Conservation (phyloP, 1,284 basidiomycete genomes). For the Sporisorium sorghi region DNA sequence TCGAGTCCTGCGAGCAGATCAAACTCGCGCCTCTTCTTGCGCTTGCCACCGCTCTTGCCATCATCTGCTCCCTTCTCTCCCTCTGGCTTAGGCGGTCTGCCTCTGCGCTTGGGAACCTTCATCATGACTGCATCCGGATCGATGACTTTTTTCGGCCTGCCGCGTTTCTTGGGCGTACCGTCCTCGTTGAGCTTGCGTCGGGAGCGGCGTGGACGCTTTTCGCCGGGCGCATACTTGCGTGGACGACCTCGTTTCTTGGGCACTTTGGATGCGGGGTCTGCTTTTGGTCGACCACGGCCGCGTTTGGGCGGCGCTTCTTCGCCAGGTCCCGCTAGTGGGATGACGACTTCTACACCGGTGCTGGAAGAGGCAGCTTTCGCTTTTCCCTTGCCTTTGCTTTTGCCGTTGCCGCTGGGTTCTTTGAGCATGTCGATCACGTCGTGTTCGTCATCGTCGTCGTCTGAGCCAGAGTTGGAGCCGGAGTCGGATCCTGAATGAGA, state of each 20-base stretch:
- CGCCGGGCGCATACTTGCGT: slow-evolving; percentile 38
- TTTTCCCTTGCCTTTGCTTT: slow-evolving; percentile 16
- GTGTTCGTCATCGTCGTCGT: slow-evolving; percentile 34
- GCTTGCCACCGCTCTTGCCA: slow-evolving; percentile 4
- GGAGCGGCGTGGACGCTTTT: slow-evolving; percentile 24
- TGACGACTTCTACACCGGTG: slow-evolving; percentile 29
- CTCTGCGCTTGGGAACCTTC: slow-evolving; percentile 43
- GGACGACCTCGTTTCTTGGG: slow-evolving; percentile 50
- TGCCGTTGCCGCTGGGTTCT: slow-evolving; percentile 12
- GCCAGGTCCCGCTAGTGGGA: slow-evolving; percentile 17
- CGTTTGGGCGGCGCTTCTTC: slow-evolving; percentile 16
- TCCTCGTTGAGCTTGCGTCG: slow-evolving; percentile 44
- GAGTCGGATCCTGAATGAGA: slow-evolving; percentile 19
- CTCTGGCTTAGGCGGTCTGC: slow-evolving; percentile 31
- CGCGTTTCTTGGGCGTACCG: slow-evolving; percentile 36
- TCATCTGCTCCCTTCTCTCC: slow-evolving; percentile 14
- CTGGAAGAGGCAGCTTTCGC: neutral
- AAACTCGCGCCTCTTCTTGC: slow-evolving; percentile 40
- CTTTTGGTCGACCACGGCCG: slow-evolving; percentile 38
- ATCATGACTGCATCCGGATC: slow-evolving; percentile 37
- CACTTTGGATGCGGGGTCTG: slow-evolving; percentile 19
- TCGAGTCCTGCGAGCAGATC: slow-evolving; percentile 45
- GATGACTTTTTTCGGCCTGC: slow-evolving; percentile 40
- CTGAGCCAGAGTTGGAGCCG: slow-evolving; percentile 18
- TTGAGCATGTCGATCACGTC: slow-evolving; percentile 46